phyloP scores from a whole-genome alignment of 768 basidiomycete species.

The Fistulinella prunicolor region DNA sequence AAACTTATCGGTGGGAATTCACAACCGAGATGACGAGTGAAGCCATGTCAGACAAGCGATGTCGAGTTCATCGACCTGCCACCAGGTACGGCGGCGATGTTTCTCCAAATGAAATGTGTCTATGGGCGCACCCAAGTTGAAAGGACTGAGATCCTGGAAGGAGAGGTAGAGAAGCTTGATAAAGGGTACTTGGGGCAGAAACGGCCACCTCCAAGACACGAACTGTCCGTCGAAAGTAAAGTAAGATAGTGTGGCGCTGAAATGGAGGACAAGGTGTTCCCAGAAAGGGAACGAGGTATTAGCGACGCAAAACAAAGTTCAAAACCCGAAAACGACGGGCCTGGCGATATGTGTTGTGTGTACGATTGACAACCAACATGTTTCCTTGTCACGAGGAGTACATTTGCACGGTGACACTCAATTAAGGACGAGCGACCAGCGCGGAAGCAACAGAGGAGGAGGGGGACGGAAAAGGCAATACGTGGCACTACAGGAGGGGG shows the following conservation, averaged over 20 bases:
- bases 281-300: conserved; percentile 13
- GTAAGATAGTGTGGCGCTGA: conserved; percentile 1
- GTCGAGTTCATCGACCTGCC: not conserved
- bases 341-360: not conserved
- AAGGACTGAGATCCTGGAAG: not conserved
- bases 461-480: conserved; percentile 9
- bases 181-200: conserved; percentile 4
- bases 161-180: conserved; percentile 1
- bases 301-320: conserved; percentile 21
- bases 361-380: not conserved
- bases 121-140: not conserved
- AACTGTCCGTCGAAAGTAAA: not conserved
- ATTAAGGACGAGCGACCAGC: conserved; percentile 19
- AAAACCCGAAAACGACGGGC: conserved; percentile 11
- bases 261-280: conserved; percentile 7
- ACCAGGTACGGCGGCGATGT: conserved; percentile 1
- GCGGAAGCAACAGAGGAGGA: conserved; percentile 13
- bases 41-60: conserved; percentile 2
- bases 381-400: too few relatives aligned
- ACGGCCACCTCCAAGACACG: not conserved
- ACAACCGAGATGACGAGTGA: conserved; percentile 1
- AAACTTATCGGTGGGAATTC: not conserved
- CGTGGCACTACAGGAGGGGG: conserved; percentile 5
- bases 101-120: not conserved
- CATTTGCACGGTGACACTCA: conserved; percentile 13